These are phyloP conservation scores for Yamadazyma akitaensis DNA, from an alignment of 805 yeast genomes.

Conservation along the genomic window DNA sequence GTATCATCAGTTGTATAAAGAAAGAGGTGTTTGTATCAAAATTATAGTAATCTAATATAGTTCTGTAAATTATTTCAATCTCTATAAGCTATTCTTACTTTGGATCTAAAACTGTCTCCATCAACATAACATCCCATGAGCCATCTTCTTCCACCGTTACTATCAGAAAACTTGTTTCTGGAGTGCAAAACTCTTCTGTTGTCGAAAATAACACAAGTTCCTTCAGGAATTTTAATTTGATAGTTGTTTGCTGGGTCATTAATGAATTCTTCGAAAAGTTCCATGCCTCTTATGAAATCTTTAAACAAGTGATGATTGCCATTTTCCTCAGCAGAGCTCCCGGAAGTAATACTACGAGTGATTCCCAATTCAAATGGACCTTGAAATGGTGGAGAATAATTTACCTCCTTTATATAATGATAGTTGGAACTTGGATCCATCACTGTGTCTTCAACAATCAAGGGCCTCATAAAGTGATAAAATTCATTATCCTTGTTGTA, in stretches of 20 bases:
- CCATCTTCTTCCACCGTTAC: slow-evolving; percentile 58
- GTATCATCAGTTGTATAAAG: neutral
- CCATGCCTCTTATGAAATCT: slow-evolving; percentile 57
- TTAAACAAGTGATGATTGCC: slow-evolving; percentile 43
- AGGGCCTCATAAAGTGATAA: slow-evolving; percentile 60
- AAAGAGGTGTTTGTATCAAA: slow-evolving; percentile 4
- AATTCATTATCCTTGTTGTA: slow-evolving; percentile 60
- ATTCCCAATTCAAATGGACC: slow-evolving; percentile 67
- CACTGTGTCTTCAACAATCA: slow-evolving; percentile 52
- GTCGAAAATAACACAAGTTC: slow-evolving; percentile 64
- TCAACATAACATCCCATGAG: slow-evolving; percentile 75
- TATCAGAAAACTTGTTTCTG: slow-evolving; percentile 41
- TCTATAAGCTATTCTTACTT: slow-evolving; percentile 34
- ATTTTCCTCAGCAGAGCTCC: slow-evolving; percentile 28
- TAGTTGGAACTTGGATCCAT: slow-evolving; percentile 15
- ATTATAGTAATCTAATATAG: neutral
- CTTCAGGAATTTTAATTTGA: slow-evolving; percentile 52
- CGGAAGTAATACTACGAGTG: slow-evolving; percentile 21
- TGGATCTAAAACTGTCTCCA: slow-evolving; percentile 67
- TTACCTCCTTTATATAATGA: slow-evolving; percentile 50
- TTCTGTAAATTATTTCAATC: slow-evolving; percentile 1
- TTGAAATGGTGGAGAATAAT: slow-evolving; percentile 81
- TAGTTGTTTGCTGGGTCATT: slow-evolving; percentile 52
- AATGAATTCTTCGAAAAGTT: slow-evolving; percentile 57
- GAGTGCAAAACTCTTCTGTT: slow-evolving; percentile 72